These are phyloP conservation scores for Rhizophlyctis rosea DNA, from an alignment of 192 early-diverging fungal genomes.

Conservation along the genomic window DNA sequence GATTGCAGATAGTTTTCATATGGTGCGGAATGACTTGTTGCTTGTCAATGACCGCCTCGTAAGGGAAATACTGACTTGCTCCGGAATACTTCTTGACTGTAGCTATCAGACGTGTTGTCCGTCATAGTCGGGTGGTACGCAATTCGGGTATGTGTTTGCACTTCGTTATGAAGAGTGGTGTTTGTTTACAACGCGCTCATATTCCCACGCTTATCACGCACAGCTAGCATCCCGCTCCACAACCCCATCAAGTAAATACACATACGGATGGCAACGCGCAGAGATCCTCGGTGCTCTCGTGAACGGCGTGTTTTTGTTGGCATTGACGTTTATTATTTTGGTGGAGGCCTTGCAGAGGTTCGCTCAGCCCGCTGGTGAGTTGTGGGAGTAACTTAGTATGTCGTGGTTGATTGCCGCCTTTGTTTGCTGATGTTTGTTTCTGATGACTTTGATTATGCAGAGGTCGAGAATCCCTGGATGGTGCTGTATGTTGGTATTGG, in stretches of 20 bases:
- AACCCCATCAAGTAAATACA: constrained; percentile 50
- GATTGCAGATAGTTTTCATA: constrained; percentile 91
- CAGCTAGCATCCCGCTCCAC: not conserved
- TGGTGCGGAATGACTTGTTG: constrained; percentile 44
- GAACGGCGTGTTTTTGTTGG: constrained; percentile 85
- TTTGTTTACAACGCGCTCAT: too few relatives aligned
- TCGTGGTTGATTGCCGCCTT: too few relatives aligned
- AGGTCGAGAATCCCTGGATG: constrained; percentile 65
- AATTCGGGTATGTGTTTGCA: constrained; percentile 38
- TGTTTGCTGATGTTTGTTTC: too few relatives aligned
- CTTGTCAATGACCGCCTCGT: not conserved
- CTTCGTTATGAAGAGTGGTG: too few relatives aligned
- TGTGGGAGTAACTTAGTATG: not conserved
- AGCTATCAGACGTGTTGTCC: constrained; percentile 35
- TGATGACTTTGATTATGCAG: too few relatives aligned
- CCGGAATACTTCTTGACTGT: not conserved
- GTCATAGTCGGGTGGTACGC: constrained; percentile 81
- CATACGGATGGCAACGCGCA: constrained; percentile 88
- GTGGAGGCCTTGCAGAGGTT: constrained; percentile 85
- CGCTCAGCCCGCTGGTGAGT: constrained; percentile 55
- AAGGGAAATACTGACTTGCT: too few relatives aligned
- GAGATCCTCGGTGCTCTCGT: constrained; percentile 89
- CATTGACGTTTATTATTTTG: constrained; percentile 85
- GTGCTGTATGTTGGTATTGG: constrained; percentile 80
- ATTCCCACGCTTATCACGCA: too few relatives aligned